phyloP scores from a whole-genome alignment of 805 yeast species.

The Zygosaccharomyces kombuchaensis region DNA sequence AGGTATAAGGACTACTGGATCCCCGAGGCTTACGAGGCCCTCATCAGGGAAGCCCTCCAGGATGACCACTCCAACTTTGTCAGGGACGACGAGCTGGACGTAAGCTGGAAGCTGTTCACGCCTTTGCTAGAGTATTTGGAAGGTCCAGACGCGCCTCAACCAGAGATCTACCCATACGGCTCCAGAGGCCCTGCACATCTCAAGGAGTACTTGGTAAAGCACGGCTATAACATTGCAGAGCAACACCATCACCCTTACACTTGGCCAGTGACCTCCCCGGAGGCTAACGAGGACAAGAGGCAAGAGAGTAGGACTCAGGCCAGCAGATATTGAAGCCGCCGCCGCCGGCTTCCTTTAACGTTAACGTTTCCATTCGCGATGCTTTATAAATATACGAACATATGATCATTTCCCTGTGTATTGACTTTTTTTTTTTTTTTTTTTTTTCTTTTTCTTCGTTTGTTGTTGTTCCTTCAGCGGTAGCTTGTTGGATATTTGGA shows the following conservation, averaged over 20 bases:
- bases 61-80: constrained; percentile 98
- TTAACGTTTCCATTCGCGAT: not conserved
- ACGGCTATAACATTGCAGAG: constrained; percentile 65
- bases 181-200: constrained; percentile 80
- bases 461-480: not conserved
- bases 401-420: not conserved
- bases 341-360: not conserved
- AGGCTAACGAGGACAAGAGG: constrained; percentile 9
- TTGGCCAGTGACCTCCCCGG: constrained; percentile 80
- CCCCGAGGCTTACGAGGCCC: constrained; percentile 96
- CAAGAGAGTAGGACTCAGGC: not conserved
- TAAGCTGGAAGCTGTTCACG: constrained; percentile 89
- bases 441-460: not conserved
- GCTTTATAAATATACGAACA: not conserved
- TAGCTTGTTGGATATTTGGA: not conserved
- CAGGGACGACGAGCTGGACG: constrained; percentile 94
- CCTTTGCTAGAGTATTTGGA: constrained; percentile 83
- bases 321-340: not conserved
- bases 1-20: constrained; percentile 88
- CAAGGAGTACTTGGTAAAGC: constrained; percentile 54
- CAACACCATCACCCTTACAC: constrained; percentile 59
- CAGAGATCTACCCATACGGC: constrained; percentile 76
- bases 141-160: constrained; percentile 60
- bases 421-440: not conserved
- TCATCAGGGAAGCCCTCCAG: constrained; percentile 81